Base-by-base conservation (phyloP, 1,284 basidiomycete species). In the Chiua sp. region DNA sequence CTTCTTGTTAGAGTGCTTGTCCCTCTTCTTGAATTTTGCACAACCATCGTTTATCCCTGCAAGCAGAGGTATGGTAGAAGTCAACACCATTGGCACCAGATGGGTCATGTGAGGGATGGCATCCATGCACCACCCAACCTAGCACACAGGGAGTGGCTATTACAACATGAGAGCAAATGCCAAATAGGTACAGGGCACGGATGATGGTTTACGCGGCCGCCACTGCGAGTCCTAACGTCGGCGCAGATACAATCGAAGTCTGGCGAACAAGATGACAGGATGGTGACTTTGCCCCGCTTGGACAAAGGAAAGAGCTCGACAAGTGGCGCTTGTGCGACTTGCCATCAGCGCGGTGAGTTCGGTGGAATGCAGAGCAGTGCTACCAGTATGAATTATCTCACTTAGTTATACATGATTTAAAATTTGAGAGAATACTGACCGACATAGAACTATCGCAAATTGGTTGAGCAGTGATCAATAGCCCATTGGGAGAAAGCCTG, bases 11-110 rank as follows among this genome's bases (percentile, higher is more conserved):
- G 47, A 79, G 85, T 39, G 80, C 64, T 33, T 78, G 77, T 73
- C 96, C 94, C 72, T 96, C 93, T 60, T 88, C 86, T 73, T 96
- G 94, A 49, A 96, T 96, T 65, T 95, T 87, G n/a, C 80, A 77
- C 60, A 95, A 77, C 46, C 88, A 91, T 48, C 83, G 81, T 64
- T 86, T 85, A 55, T 98, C 12, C 88, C 91, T 0, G 87, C 80
- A 53, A 98, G 88, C 0, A 94, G 95, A 61, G 87, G 77, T 1
- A 75, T 65, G 3, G 70, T 44, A 6, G 53, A 58, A 13, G 67
- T 46, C 5, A 75, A 64, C 2, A 77, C 68, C 15, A 79, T 72
- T 0, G 80, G 65, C 42, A 76, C 73, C 0, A 79, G 32, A 78
- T 72, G 0, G 83, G 79, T 55, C 82, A 78, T 7, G 78, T 78